A percentile compares a stretch with the other conserved stretches of the same genome.
Evolutionary conservation across 1,284 basidiomycete species (phyloP).

Genomic region (Violaceomyces palustris): DNA sequence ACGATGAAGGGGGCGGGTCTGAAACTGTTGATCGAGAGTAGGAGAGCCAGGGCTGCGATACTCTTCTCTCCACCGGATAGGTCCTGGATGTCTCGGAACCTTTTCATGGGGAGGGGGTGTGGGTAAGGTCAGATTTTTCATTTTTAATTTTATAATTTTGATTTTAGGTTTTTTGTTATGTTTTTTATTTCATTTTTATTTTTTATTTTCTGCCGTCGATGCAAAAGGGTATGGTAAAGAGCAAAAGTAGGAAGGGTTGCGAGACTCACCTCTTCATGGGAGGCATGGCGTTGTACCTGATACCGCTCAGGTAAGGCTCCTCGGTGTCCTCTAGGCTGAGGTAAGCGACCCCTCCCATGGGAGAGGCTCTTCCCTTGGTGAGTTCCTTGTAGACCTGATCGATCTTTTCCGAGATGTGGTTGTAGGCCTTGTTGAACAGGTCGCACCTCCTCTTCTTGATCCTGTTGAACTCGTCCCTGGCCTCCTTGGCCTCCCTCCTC

Average conservation of each 20-base stretch:
- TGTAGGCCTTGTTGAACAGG: constrained; percentile 91
- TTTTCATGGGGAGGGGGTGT: too few relatives aligned
- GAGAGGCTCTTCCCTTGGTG: constrained; percentile 85
- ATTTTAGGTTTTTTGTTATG: too few relatives aligned
- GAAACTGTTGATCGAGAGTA: constrained; percentile 90
- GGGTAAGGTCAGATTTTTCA: too few relatives aligned
- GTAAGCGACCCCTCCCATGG: constrained; percentile 93
- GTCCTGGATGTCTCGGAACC: constrained; percentile 98
- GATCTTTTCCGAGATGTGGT: constrained; percentile 88
- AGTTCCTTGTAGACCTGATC: constrained; percentile 96
- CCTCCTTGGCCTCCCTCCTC: constrained; percentile 73
- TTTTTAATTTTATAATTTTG: too few relatives aligned
- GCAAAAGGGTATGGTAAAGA: too few relatives aligned
- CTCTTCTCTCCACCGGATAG: constrained; percentile 98
- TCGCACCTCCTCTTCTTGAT: constrained; percentile 68
- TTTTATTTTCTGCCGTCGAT: too few relatives aligned
- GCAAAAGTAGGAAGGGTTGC: too few relatives aligned
- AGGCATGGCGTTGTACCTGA: constrained; percentile 94
- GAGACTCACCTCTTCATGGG: constrained; percentile 99
- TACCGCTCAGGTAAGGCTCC: constrained; percentile 92
- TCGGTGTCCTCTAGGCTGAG: constrained; percentile 91
- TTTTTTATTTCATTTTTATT: too few relatives aligned
- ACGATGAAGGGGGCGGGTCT: constrained; percentile 99
- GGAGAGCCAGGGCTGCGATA: constrained; percentile 86
- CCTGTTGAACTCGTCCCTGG: constrained; percentile 83